These are phyloP conservation scores for Trichophyton rubrum DNA, from an alignment of 2,329 filamentous ascomycete genomes.

Conservation along the genomic window DNA sequence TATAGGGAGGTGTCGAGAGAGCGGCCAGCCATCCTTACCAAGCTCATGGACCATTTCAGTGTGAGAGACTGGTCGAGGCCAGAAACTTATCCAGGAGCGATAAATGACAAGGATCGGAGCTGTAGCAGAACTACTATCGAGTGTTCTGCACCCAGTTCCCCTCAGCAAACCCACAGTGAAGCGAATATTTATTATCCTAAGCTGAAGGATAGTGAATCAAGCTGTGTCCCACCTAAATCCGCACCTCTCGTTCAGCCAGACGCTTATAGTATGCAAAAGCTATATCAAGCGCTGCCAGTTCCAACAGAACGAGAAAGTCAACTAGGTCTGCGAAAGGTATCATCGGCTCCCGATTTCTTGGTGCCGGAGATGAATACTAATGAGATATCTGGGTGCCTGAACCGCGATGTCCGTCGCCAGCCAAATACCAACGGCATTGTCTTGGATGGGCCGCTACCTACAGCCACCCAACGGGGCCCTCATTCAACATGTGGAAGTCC, in stretches of 20 bases:
- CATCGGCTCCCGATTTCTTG: neutral
- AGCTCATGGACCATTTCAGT: constrained; percentile 9
- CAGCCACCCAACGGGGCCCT: constrained; percentile 10
- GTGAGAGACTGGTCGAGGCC: constrained; percentile 3
- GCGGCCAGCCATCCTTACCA: constrained; percentile 6
- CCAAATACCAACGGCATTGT: constrained; percentile 14
- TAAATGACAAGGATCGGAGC: neutral
- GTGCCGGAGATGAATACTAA: neutral
- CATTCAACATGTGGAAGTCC: constrained; percentile 8
- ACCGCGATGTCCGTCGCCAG: neutral
- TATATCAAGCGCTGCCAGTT: neutral
- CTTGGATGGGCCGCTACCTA: constrained; percentile 10
- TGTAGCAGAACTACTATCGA: neutral
- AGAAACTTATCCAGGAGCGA: neutral
- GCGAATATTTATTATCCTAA: constrained; percentile 2
- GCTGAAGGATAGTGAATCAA: neutral
- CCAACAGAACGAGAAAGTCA: neutral
- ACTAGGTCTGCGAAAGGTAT: neutral
- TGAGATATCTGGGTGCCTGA: neutral
- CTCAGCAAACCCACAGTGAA: neutral
- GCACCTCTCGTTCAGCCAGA: neutral
- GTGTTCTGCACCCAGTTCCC: neutral
- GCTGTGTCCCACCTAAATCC: neutral
- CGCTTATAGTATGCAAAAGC: neutral
- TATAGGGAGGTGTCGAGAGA: neutral